These are phyloP conservation scores for Fraxinus excelsior DNA, from an alignment of 257 asterid genomes.

Conservation along the genomic window DNA sequence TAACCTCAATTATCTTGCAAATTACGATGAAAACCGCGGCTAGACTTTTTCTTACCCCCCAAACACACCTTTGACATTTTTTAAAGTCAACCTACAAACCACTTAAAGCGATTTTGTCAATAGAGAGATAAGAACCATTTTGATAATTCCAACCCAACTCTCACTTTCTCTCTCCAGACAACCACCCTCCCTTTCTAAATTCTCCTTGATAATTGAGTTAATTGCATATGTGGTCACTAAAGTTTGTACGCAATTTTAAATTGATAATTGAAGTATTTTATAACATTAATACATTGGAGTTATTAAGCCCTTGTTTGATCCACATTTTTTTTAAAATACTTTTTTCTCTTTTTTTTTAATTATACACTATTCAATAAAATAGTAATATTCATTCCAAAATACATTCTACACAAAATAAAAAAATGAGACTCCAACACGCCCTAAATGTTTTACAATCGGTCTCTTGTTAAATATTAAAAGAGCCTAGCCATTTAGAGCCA, in stretches of 20 bases:
- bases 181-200: neutral
- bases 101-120: neutral
- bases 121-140: constrained; percentile 25
- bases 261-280: neutral
- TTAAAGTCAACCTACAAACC: constrained; percentile 45
- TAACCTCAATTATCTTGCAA: constrained; percentile 3
- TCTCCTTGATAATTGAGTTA: neutral
- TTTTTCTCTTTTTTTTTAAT: too few relatives aligned
- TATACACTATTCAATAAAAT: too few relatives aligned
- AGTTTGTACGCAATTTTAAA: neutral
- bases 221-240: neutral
- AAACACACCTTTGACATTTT: constrained; percentile 48
- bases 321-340: too few relatives aligned
- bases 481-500: too few relatives aligned
- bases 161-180: constrained; percentile 27
- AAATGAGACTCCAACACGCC: too few relatives aligned
- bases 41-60: constrained; percentile 41
- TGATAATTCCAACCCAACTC: constrained; percentile 30
- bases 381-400: too few relatives aligned
- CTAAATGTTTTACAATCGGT: too few relatives aligned
- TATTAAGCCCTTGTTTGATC: too few relatives aligned
- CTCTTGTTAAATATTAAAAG: too few relatives aligned
- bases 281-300: too few relatives aligned
- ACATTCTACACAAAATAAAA: too few relatives aligned
- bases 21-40: constrained; percentile 50